Evolutionary conservation across 768 basidiomycete genomes (phyloP), one percentile per base, ranked within the genome.

Genomic region (Pleurotus tuoliensis): DNA sequence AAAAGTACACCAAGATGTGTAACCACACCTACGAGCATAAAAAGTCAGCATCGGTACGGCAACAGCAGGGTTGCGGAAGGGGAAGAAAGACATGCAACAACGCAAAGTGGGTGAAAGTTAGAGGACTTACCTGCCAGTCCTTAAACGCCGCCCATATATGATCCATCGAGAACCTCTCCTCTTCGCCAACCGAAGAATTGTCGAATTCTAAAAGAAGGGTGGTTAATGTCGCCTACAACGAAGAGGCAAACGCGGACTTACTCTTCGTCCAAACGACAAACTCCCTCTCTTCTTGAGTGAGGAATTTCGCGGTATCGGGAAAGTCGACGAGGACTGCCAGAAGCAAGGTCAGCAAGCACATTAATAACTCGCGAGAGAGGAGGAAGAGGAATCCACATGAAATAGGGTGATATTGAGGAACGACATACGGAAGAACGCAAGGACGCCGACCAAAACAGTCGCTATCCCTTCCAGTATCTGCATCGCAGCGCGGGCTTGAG

Each of bases 401-500:
- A 47, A 12, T n/a, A n/a, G 22, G 4, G 1, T 12, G 18, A 22
- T 8, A 24, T 13, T 8, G 22, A 43, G 22, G 4, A 4, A 58
- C 16, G 0, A 56, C 73, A 46, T 55, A 81, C 84, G 71, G 38
- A 83, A 71, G 60, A 80, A 77, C 0, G 84, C 79, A 13, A 84
- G 47, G 12, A 82, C 22, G 0, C 80, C 87, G 11, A 85, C 81
- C 0, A 76, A 61, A 3, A 88, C 76, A 1, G 88, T 90, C 5
- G 75, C 69, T 20, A 83, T 70, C 5, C 88, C 88, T 65, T 88
- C 87, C 30, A 88, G 60, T 54, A 86, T 84, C 82, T 83, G 56
- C 15, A 9, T 9, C 30, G 3, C 30, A 8, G 11, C 30, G 9
- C 30, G 30, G 8, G 11, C 30, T 11, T 34, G 1, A 34, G 30